These are phyloP conservation scores for Erythrobasidium yunnanense DNA, from an alignment of 768 basidiomycete species.

Conservation along the genomic window DNA sequence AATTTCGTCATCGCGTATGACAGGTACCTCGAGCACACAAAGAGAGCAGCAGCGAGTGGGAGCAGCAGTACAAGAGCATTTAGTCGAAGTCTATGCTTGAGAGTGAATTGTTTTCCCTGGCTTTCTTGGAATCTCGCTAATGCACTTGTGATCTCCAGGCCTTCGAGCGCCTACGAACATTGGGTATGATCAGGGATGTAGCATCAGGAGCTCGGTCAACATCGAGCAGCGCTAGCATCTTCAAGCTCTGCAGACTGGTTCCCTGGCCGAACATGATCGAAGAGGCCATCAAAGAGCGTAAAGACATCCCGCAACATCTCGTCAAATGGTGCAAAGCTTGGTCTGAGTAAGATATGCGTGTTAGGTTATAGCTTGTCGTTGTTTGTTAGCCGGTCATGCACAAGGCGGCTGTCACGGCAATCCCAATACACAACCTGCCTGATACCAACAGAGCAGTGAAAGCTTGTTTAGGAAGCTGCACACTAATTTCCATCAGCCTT, in stretches of 20 bases:
- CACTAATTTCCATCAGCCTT: not conserved
- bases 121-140: not conserved
- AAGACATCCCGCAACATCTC: constrained; percentile 24
- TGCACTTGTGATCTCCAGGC: not conserved
- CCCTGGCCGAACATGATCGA: constrained; percentile 27
- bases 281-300: constrained; percentile 21
- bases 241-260: constrained; percentile 23
- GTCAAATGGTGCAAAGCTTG: constrained; percentile 28
- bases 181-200: constrained; percentile 22
- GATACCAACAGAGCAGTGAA: not conserved
- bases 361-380: not conserved
- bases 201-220: not conserved
- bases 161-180: constrained; percentile 24
- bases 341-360: constrained; percentile 16
- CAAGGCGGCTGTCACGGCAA: not conserved
- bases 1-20: constrained; percentile 88
- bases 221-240: constrained; percentile 18
- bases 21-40: constrained; percentile 38
- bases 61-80: constrained; percentile 17
- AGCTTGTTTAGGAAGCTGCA: not conserved
- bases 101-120: constrained; percentile 4
- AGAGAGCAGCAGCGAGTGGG: constrained; percentile 20
- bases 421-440: not conserved
- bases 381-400: not conserved
- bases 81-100: constrained; percentile 8